Evolutionary conservation across 257 asterid genomes (phyloP), one percentile per base, ranked within the genome.

Genomic region (Schizonepeta tenuifolia): DNA sequence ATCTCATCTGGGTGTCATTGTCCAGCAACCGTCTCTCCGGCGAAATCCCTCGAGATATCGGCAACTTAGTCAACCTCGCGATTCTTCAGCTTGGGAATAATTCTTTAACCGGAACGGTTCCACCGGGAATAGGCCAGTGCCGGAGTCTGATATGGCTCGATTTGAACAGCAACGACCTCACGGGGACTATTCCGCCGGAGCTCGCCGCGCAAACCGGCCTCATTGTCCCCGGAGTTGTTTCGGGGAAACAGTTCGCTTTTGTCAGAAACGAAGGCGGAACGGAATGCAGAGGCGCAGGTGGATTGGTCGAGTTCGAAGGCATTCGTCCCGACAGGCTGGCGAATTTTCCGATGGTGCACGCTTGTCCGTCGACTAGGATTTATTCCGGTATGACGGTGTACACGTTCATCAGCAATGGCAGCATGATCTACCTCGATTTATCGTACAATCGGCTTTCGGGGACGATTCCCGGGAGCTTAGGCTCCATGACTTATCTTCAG

Each of bases 261-360:
- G 96, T 93, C 56, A 83, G 98, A 70, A 93, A 93, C 18, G 97
- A 91, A 62, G 98, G 97, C 2, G 98, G 98, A 24, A 89, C 96
- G 0, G 78, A 84, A 38, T 95, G 98, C 43, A 79, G 95, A 41
- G 98, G 99, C 22, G 96, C 98, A 0, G 99, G 99, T 0, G 97
- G 97, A 36, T 80, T 95, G 6, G 96, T 95, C 5, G 98, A 95
- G 47, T 95, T 90, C 17, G 92, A 87, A 63, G 99, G 99, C 0
- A 87, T 95, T 60, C 92, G 96, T 2, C 58, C 71, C 1, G 89
- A 79, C 5, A 74, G 98, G 72, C 86, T 95, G 6, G 85, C 76
- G 1, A 83, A 69, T 47, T 82, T 86, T 12, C 96, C 96, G 0
- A 87, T 92, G 93, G 91, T 88, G 67, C 96, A 90, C 24, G 87